Evolutionary conservation across 2,329 filamentous ascomycete genomes (phyloP).

Genomic region (Penicillium sp.): DNA sequence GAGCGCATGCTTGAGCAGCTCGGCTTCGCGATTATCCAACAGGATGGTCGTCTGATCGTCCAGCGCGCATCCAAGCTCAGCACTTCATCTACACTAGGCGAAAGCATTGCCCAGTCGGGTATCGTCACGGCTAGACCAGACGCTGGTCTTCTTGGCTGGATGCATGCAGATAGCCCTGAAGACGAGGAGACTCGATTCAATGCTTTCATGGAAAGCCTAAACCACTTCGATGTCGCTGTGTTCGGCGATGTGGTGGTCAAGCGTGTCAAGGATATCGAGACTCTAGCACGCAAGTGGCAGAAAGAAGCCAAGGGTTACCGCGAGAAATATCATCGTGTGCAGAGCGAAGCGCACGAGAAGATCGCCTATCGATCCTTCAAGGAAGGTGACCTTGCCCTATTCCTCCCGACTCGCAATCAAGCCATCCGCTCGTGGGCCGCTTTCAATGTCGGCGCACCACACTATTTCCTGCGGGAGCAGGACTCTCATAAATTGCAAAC

Average conservation of each 20-base stretch:
- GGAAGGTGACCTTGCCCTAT: conserved; percentile 90
- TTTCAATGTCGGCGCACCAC: conserved; percentile 95
- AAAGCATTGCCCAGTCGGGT: conserved; percentile 38
- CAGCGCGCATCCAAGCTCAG: conserved; percentile 67
- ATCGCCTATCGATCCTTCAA: conserved; percentile 96
- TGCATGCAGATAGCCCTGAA: conserved; percentile 66
- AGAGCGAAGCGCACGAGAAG: conserved; percentile 89
- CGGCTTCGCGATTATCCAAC: conserved; percentile 77
- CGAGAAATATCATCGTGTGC: conserved; percentile 77
- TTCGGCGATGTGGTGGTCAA: conserved; percentile 86
- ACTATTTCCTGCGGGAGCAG: conserved; percentile 94
- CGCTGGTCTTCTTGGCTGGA: conserved; percentile 79
- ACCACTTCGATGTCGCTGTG: conserved; percentile 78
- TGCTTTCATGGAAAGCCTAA: conserved; percentile 71
- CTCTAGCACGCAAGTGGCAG: conserved; percentile 89
- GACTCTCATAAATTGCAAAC: conserved; percentile 81
- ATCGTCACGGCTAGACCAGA: conserved; percentile 54
- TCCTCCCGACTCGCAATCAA: conserved; percentile 92
- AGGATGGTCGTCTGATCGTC: conserved; percentile 72
- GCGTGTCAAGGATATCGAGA: conserved; percentile 89
- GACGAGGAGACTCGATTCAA: conserved; percentile 74
- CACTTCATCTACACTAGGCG: conserved; percentile 37
- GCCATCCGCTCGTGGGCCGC: conserved; percentile 94
- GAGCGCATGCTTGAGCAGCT: conserved; percentile 80
- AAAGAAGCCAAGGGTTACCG: conserved; percentile 84